A percentile compares a stretch with the other conserved stretches of the same genome.
Conservation (phyloP, 345 rosid species). For the Dovyalis caffra region DNA sequence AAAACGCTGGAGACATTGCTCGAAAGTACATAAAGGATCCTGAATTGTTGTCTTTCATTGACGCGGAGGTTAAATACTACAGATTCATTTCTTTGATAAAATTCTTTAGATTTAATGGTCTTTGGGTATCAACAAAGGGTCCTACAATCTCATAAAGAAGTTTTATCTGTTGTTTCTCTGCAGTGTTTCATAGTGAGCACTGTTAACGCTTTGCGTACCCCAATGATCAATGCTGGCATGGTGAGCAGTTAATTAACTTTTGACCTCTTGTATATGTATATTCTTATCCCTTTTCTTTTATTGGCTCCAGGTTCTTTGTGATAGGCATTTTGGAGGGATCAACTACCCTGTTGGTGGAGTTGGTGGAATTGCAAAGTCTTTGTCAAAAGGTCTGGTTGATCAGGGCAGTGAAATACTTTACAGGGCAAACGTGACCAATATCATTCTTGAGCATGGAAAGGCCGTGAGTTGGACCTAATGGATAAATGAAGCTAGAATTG, state of each 20-base stretch:
- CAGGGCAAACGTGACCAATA: constrained; percentile 72
- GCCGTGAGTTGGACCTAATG: constrained; percentile 58
- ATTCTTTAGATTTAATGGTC: neutral
- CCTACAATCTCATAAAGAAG: neutral
- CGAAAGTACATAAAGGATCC: constrained; percentile 88
- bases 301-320: constrained; percentile 76
- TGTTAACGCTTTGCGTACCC: constrained; percentile 79
- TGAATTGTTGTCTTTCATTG: constrained; percentile 75
- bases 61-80: constrained; percentile 69
- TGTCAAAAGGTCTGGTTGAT: constrained; percentile 73
- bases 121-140: neutral
- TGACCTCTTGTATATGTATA: neutral
- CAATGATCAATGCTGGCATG: constrained; percentile 97
- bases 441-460: constrained; percentile 71
- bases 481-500: constrained; percentile 5
- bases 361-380: constrained; percentile 84
- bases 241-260: constrained; percentile 39
- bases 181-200: constrained; percentile 99
- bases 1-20: constrained; percentile 90
- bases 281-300: neutral
- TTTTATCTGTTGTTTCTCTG: constrained; percentile 21
- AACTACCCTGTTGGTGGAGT: constrained; percentile 96
- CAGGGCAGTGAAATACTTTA: constrained; percentile 82
- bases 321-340: constrained; percentile 96
- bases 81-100: constrained; percentile 12